These are phyloP conservation scores for Apiospora pterosperma DNA, from an alignment of 2,329 filamentous ascomycete genomes.

Conservation along the genomic window DNA sequence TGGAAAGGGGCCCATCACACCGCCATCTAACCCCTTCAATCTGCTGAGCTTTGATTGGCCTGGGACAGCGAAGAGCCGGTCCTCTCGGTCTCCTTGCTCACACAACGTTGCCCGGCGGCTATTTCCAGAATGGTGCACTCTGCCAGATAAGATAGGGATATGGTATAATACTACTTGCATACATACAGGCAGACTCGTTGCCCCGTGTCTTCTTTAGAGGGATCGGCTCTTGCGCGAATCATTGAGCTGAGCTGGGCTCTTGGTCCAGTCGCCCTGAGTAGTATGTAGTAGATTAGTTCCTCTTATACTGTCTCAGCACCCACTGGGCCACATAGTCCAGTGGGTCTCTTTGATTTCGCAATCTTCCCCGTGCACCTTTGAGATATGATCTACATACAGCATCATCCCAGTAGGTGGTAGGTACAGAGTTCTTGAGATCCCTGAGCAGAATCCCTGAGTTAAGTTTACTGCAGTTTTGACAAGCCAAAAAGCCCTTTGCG, in stretches of 20 bases:
- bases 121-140: neutral
- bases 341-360: neutral
- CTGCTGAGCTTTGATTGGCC: neutral
- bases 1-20: neutral
- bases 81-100: neutral
- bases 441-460: no score
- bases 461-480: no score
- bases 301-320: no score
- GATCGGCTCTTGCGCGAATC: neutral
- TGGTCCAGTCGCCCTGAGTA: neutral
- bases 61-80: neutral
- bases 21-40: neutral
- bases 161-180: neutral
- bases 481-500: no score
- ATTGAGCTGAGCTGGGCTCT: neutral
- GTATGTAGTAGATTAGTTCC: neutral
- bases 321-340: neutral
- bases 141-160: neutral
- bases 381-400: neutral
- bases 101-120: constrained; percentile 1
- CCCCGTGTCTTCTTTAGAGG: neutral
- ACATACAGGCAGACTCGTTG: neutral
- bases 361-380: neutral
- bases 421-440: neutral
- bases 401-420: neutral